Conservation (phyloP, 805 yeast genomes). For the Zygoascus tannicola region DNA sequence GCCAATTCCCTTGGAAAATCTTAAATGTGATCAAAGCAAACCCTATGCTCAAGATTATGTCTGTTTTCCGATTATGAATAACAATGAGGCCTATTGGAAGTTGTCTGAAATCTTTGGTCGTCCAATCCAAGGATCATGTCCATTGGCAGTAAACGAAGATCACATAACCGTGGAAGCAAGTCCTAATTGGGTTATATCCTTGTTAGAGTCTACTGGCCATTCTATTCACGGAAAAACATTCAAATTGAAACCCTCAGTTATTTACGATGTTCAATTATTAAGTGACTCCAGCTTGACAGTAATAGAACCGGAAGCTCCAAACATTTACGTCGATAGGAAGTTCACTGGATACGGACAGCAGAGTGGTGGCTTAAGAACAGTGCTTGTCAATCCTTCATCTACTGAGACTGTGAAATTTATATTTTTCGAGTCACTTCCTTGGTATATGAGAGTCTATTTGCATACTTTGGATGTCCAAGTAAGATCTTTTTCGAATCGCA, state of each 20-base stretch:
- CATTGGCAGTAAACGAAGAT: conserved; percentile 40
- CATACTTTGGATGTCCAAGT: conserved; percentile 47
- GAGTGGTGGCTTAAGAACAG: conserved; percentile 77
- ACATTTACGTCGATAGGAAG: conserved; percentile 70
- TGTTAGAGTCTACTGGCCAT: background rate
- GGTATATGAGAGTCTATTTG: conserved; percentile 81
- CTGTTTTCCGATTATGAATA: conserved; percentile 70
- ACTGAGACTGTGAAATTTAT: conserved; percentile 40
- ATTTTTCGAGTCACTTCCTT: conserved; percentile 78
- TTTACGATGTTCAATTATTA: conserved; percentile 17
- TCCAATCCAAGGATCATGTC: conserved; percentile 52
- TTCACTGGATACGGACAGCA: conserved; percentile 89
- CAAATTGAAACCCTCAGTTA: conserved; percentile 1
- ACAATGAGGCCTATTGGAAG: conserved; percentile 38
- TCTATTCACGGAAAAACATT: background rate
- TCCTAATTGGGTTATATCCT: conserved; percentile 7
- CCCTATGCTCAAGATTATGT: conserved; percentile 45
- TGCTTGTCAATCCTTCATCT: conserved; percentile 56
- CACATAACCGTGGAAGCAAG: conserved; percentile 13
- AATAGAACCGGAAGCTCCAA: conserved; percentile 41
- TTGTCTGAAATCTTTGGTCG: conserved; percentile 60
- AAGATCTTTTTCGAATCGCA: conserved; percentile 12
- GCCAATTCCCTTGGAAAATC: conserved; percentile 60
- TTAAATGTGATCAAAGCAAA: conserved; percentile 64
- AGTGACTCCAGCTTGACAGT: conserved; percentile 15